Evolutionary conservation across 345 rosid genomes (phyloP).

Genomic region (Salix exigua): DNA sequence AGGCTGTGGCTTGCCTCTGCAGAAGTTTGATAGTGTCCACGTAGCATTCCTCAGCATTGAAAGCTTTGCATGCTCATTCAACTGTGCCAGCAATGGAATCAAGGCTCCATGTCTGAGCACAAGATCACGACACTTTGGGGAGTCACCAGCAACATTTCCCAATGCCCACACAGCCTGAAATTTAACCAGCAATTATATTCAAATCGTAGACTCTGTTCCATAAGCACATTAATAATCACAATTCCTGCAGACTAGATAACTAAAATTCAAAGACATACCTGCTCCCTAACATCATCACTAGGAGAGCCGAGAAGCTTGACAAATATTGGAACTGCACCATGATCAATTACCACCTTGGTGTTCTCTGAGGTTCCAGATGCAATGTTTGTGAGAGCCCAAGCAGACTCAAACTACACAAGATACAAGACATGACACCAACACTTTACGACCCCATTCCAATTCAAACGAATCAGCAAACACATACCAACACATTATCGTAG

Average conservation of each 20-base stretch:
- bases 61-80: constrained; percentile 32
- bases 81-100: constrained; percentile 19
- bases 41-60: constrained; percentile 33
- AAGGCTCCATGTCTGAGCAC: constrained; percentile 28
- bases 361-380: constrained; percentile 33
- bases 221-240: not conserved
- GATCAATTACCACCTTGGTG: constrained; percentile 30
- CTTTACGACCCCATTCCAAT: not conserved
- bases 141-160: constrained; percentile 35
- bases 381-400: constrained; percentile 32
- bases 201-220: not conserved
- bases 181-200: not conserved
- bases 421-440: not conserved
- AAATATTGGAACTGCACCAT: constrained; percentile 28
- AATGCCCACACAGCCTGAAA: constrained; percentile 32
- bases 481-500: not conserved
- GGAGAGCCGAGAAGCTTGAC: constrained; percentile 28
- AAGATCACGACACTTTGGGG: constrained; percentile 33
- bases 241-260: not conserved
- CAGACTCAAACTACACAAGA: constrained; percentile 27
- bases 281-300: constrained; percentile 32
- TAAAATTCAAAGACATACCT: constrained; percentile 8
- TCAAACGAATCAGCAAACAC: not conserved
- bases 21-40: constrained; percentile 33
- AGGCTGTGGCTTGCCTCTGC: constrained; percentile 33